Evolutionary conservation across 169 alveolate species (phyloP).

Genomic region (Amoebophrya sp.): DNA sequence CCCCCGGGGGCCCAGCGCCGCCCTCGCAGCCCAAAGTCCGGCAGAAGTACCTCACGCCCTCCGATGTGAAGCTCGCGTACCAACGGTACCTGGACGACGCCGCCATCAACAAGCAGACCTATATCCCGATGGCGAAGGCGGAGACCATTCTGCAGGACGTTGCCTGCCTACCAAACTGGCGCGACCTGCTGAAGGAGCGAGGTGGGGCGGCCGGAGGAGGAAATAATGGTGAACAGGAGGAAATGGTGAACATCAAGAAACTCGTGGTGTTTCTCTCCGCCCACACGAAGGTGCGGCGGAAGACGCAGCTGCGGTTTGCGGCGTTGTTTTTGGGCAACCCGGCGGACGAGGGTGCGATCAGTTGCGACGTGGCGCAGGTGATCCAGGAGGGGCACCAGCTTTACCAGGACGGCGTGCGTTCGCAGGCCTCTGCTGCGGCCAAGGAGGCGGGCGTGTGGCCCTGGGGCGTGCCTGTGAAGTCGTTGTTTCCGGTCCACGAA

Average conservation of each 20-base stretch:
- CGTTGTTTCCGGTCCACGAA: too few species aligned
- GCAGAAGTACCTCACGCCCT: too few species aligned
- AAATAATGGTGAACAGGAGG: neutral
- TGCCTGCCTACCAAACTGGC: neutral
- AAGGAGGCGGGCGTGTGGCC: neutral
- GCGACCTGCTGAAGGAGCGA: neutral
- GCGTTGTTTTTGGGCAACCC: neutral
- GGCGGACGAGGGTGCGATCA: neutral
- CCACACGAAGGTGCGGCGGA: neutral
- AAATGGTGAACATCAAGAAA: neutral
- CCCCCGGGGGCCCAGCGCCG: too few species aligned
- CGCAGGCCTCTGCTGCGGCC: neutral
- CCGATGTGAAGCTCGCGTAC: neutral
- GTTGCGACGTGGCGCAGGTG: neutral
- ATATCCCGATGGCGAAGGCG: neutral
- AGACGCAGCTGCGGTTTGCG: neutral
- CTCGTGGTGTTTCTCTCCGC: neutral
- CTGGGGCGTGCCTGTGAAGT: neutral
- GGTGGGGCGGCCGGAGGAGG: neutral
- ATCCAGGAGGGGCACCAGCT: neutral
- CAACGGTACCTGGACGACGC: neutral
- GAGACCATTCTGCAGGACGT: neutral
- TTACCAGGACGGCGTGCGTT: neutral
- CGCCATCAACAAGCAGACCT: neutral
- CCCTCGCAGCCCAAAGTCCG: too few species aligned